Base-by-base conservation (phyloP, 1,139 yeast genomes). In the Debaryomycetaceae sp. region DNA sequence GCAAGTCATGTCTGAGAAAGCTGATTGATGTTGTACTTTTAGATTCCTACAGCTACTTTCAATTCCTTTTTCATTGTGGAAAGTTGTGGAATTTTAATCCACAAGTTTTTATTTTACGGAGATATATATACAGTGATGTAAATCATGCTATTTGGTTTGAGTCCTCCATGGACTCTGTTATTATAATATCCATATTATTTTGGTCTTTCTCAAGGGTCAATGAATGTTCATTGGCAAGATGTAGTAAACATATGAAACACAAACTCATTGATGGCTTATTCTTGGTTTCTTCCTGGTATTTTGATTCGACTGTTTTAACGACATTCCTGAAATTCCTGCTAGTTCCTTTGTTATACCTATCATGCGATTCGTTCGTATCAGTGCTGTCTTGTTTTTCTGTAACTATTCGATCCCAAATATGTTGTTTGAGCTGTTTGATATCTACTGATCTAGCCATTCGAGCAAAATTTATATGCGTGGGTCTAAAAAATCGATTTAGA, bases 161-260 rank as follows among this genome's bases (percentile, higher is more conserved):
- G 11, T 3, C 7, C 11, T 22, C 26, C 3, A 8, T 11, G 26
- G 26, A 8, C 26, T 22, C 26, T 22, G n/a, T 3, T 22, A 82
- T 79, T 28, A 53, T 58, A 40, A 88, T 65, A 56, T 88, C 92
- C 35, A 74, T 75, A 49, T 78, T 72, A 22, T 67, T 65, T 0
- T 73, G 79, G 30, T 71, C 80, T 45, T 80, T 74, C 13, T 73
- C 64, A 13, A 92, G 78, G 3, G 69, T 61, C 35, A 89, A 67
- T 0, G 92, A 92, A 55, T 88, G 87, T 55, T 89, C 97, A 56
- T 89, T 89, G 7, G 97, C 96, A 49, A 89, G 70, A 63, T 89
- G 97, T 31, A 88, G 65, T 46, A 87, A 65, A 55, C 96, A 87
- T 44, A 88, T 87, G 55, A 88, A 89, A 55, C 88, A 87, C 60